Conservation (phyloP, 495 filamentous ascomycete species). For the Tuber magnatum region DNA sequence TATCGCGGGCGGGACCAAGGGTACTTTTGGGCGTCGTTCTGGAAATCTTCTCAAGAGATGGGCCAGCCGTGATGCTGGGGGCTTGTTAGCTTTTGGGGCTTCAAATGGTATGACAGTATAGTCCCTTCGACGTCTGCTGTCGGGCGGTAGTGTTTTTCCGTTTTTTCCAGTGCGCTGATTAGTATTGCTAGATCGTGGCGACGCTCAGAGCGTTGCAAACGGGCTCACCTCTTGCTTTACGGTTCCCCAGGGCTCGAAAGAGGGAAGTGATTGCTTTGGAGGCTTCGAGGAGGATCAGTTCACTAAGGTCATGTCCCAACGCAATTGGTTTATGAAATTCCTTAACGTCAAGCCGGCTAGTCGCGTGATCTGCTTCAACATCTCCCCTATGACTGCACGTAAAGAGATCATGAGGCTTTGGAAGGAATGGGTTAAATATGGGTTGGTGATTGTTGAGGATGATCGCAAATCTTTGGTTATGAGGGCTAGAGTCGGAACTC, state of each 20-base stretch:
- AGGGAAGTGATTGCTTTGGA: slow-evolving; percentile 9
- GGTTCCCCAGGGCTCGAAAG: slow-evolving; percentile 7
- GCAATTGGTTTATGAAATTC: slow-evolving; percentile 79
- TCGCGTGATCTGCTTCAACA: slow-evolving; percentile 63
- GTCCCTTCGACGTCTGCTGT: background rate
- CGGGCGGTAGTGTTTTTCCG: background rate
- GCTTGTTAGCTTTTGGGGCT: slow-evolving; percentile 1
- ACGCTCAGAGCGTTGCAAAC: slow-evolving; percentile 3
- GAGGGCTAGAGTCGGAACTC: slow-evolving; percentile 62
- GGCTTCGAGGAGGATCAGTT: slow-evolving; percentile 30
- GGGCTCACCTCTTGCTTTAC: slow-evolving; percentile 12
- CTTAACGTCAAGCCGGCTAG: slow-evolving; percentile 81
- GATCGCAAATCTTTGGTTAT: slow-evolving; percentile 67
- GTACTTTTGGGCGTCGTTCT: slow-evolving; percentile 27
- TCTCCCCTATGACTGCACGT: slow-evolving; percentile 60
- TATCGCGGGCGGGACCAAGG: slow-evolving; percentile 3
- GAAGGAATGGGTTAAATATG: slow-evolving; percentile 69
- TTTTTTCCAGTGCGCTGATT: slow-evolving; percentile 3
- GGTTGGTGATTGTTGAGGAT: slow-evolving; percentile 65
- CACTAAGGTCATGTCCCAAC: slow-evolving; percentile 44
- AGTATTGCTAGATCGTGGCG: slow-evolving; percentile 16
- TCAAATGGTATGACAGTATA: background rate
- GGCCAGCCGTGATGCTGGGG: slow-evolving; percentile 25
- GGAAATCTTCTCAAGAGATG: slow-evolving; percentile 28
- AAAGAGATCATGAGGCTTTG: slow-evolving; percentile 68